Base-by-base conservation (phyloP, 2,329 filamentous ascomycete genomes). In the Sarocladium strictum region DNA sequence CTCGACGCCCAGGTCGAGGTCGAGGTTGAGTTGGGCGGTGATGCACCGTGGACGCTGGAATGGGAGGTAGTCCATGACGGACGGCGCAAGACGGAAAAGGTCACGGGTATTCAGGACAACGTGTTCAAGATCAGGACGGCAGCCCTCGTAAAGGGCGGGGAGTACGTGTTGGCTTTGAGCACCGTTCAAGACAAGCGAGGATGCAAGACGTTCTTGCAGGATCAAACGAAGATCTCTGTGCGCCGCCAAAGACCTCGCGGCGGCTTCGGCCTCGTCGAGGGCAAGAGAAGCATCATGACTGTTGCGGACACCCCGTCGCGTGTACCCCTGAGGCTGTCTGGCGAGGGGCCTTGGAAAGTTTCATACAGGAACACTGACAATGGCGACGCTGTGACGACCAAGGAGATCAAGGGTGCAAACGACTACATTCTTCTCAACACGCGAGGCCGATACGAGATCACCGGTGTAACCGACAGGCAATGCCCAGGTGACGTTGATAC, bases 1-100 rank as follows among this genome's bases (percentile, higher is more conserved):
- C 86, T 97, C 54, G 90, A 94, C 57, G 86, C 96, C 55, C 78
- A 85, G 19, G 83, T 92, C 6, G 81, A 85, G 29, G 83, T 94
- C 26, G 83, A 90, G 55, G 83, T 97, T 37, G 71, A 78, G 53
- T 80, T 97, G 40, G 76, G 84, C 45, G 94, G 95, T 40, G 91
- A 97, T 62, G 79, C 85, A 17, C 94, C 95, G 0, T 97, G 93
- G 77, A 87, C 79, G 21, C 73, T 99, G 37, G 91, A 97, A 65
- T 99, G 96, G 74, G 94, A 97, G 69, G 76, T 97, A 38, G 82
- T 97, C 7, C 89, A 97, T 69, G 89, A 91, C 54, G 92, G 92
- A 54, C 95, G 89, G 70, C 84, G 92, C 53, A 85, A 83, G 58
- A 86, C 88, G 53, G 80, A 87, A 61, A 81, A 79, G 54, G 76